phyloP scores from a whole-genome alignment of 805 yeast species.

The Spathaspora arborariae region DNA sequence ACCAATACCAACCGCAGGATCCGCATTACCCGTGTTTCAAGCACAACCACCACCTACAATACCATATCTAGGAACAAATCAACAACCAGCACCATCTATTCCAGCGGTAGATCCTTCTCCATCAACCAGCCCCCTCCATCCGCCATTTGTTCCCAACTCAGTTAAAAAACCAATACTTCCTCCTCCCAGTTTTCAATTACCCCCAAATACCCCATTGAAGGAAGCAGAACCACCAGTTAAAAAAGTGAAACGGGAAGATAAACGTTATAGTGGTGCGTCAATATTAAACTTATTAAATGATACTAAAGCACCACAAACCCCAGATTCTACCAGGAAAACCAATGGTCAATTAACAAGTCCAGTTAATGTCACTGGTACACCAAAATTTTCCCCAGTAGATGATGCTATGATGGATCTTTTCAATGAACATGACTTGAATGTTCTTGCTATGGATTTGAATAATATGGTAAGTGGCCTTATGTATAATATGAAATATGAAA shows the following conservation, averaged over 20 bases:
- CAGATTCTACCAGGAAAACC: neutral
- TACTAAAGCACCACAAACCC: neutral
- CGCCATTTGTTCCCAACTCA: neutral
- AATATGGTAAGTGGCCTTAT: slow-evolving; percentile 38
- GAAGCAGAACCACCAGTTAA: slow-evolving; percentile 1
- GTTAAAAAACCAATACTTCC: neutral
- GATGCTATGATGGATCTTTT: slow-evolving; percentile 7
- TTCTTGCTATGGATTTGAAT: slow-evolving; percentile 36
- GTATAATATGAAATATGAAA: slow-evolving; percentile 27
- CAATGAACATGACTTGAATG: slow-evolving; percentile 29
- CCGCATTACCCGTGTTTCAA: neutral
- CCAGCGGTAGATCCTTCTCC: neutral
- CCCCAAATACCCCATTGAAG: neutral
- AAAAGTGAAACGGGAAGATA: slow-evolving; percentile 1
- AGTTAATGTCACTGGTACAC: neutral
- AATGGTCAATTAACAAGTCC: neutral
- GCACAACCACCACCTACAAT: neutral
- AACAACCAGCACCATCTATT: neutral
- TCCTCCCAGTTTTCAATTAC: neutral
- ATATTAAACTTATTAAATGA: slow-evolving; percentile 7
- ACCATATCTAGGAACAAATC: neutral
- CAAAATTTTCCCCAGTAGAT: neutral
- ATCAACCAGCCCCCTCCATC: neutral
- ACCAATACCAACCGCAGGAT: neutral
- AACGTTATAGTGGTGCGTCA: slow-evolving; percentile 6